These are phyloP conservation scores for Prunus campanulata DNA, from an alignment of 306 rosid genomes.

Conservation along the genomic window DNA sequence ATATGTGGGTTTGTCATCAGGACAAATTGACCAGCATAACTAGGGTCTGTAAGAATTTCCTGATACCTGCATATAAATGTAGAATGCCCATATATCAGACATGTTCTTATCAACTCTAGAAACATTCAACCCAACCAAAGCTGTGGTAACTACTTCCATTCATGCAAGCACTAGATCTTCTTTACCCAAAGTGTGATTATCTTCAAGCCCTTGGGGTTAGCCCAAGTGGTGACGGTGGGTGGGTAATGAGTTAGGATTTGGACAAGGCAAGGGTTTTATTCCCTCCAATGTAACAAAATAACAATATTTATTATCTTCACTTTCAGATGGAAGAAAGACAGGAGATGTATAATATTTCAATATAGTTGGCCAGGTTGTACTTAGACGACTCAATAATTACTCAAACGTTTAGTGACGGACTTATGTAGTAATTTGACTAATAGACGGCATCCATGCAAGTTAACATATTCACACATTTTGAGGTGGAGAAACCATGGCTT, in stretches of 20 bases:
- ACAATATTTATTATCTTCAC: not conserved
- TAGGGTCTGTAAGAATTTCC: constrained; percentile 91
- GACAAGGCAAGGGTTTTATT: not conserved
- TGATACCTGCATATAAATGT: constrained; percentile 64
- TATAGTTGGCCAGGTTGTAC: not conserved
- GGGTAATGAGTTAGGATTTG: not conserved
- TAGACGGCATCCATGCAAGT: not conserved
- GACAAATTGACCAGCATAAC: constrained; percentile 96
- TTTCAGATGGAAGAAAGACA: not conserved
- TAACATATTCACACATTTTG: not conserved
- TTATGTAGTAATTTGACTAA: not conserved
- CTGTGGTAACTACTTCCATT: not conserved
- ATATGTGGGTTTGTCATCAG: constrained; percentile 93
- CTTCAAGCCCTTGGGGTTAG: not conserved
- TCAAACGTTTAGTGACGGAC: not conserved
- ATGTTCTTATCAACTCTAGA: not conserved
- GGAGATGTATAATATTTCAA: not conserved
- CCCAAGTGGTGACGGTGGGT: not conserved
- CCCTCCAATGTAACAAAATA: not conserved
- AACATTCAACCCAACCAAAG: not conserved
- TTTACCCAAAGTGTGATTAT: not conserved
- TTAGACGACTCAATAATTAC: not conserved
- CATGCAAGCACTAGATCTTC: constrained; percentile 6
- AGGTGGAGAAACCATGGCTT: not conserved
- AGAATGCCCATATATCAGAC: constrained; percentile 15